A percentile compares a stretch with the other conserved stretches of the same genome.
Evolutionary conservation across 345 rosid species (phyloP).

Genomic region (Populus alba): DNA sequence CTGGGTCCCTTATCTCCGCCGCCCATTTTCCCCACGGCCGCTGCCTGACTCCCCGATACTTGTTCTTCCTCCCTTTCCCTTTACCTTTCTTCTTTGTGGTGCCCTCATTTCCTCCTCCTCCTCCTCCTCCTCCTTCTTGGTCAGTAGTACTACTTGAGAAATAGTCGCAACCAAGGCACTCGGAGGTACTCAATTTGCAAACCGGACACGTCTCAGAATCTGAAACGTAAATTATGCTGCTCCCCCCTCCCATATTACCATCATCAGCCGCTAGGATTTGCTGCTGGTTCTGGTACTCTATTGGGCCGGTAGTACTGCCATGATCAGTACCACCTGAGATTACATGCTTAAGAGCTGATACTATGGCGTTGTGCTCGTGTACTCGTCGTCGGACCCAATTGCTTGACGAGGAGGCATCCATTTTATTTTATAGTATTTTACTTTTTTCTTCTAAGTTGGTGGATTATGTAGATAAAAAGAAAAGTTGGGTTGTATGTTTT

Average conservation of each 20-base stretch:
- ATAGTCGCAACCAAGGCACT: conserved; percentile 17
- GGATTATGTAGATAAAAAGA: no score
- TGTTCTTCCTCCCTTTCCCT: conserved; percentile 12
- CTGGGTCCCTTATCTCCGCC: conserved; percentile 40
- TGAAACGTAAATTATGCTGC: background rate
- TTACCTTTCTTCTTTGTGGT: no score
- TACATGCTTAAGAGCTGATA: conserved; percentile 29
- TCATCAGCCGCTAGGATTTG: background rate
- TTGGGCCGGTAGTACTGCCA: background rate
- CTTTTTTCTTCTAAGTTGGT: no score
- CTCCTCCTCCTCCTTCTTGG: background rate
- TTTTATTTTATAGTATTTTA: no score
- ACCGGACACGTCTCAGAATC: conserved; percentile 15
- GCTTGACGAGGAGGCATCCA: no score
- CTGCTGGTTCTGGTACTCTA: background rate
- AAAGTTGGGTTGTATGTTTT: no score
- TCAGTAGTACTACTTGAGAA: background rate
- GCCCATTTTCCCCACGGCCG: conserved; percentile 46
- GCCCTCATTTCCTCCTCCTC: background rate
- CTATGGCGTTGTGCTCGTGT: conserved; percentile 22
- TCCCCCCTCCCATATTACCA: background rate
- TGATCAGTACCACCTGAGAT: conserved; percentile 8
- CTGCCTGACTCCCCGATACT: conserved; percentile 39
- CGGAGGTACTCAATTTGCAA: background rate
- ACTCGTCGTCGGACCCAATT: background rate